Evolutionary conservation across 208 protist species (phyloP), one percentile per base, ranked within the genome.

Genomic region (Leishmania amazonensis): DNA sequence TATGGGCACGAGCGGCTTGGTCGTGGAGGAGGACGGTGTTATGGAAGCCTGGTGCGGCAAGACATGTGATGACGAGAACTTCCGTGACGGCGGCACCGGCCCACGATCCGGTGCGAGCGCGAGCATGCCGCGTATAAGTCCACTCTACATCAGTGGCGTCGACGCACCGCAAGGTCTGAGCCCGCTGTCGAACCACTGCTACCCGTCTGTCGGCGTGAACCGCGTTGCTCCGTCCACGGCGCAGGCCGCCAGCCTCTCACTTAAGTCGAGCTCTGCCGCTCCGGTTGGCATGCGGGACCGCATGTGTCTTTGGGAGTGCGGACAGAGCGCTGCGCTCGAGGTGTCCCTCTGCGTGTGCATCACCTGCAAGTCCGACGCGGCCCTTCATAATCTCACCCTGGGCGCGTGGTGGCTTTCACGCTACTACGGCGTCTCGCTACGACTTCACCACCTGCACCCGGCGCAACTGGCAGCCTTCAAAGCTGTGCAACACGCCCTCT

Each of bases 401-500:
- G 81, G 87, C 8, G 81, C 85, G 53, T 97, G 94, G 94, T 97
- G 94, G 92, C 84, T 93, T n/a, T 86, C 90, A 6, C 89, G 89
- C 11, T 95, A 97, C 84, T 85, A 87, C 75, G 85, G 84, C 3
- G 80, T 94, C 5, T 90, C 85, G n/a, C 88, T 97, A 38, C 85
- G 83, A 0, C 79, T 97, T 17, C 84, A 89, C 21, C 89, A 90
- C 58, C 77, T 93, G 64, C 84, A 88, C 42, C 86, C 78, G 1
- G 87, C 90, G 15, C 88, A 95, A 60, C 72, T 93, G 11, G n/a
- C 65, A 2, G 74, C 85, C 7, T 91, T 97, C 80, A 87, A 91
- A n/a, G 77, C 86, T 53, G 64, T 94, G 6, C 82, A 85, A 28
- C 80, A 83, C 15, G 40, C 28, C 21, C 81, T 96, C 31, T 89